Evolutionary conservation across 345 rosid genomes (phyloP), one percentile per base, ranked within the genome.

Genomic region (Hirschfeldia incana): DNA sequence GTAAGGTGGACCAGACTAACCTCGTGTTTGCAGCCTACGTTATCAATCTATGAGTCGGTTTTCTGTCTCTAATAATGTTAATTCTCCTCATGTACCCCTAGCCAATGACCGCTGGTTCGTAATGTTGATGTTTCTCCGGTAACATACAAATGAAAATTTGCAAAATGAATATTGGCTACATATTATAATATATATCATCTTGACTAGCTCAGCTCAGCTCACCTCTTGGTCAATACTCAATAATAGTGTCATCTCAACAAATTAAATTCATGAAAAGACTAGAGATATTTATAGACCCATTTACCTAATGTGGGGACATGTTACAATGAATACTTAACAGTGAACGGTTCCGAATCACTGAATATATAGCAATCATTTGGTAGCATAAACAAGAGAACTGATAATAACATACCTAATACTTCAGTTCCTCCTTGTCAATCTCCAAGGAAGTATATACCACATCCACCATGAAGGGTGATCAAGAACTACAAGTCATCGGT

Each of bases 401-500:
- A 61, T 42, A 60, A 29, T 27, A 63, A 76, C 65, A 55, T 65
- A 58, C 42, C 46, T 53, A 1, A 60, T 42, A 49, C 65, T 21
- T 39, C 13, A 13, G 72, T 15, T 57, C 69, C 69, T 57, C 67
- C 62, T 69, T 12, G 17, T 39, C 26, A 76, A 65, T 65, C 76
- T 70, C 46, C 13, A 29, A 53, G 63, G 60, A 70, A 34, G 74
- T 9, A 2, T 57, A 27, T 64, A 37, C 78, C 72, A 75, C 29
- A 8, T 70, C 37, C 65, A 67, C 74, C 21, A 81, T 81, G 84
- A 76, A 71, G 17, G 67, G 42, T 5, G 81, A 67, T 46, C 84
- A 81, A 72, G 81, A 76, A 72, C 74, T 81, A 49, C 84, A 81
- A 67, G 75, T 73, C 33, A 81, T 81, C 9, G 78, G 84, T 81